Evolutionary conservation across 2,329 filamentous ascomycete genomes (phyloP).

Genomic region (Neofusicoccum cordaticola): DNA sequence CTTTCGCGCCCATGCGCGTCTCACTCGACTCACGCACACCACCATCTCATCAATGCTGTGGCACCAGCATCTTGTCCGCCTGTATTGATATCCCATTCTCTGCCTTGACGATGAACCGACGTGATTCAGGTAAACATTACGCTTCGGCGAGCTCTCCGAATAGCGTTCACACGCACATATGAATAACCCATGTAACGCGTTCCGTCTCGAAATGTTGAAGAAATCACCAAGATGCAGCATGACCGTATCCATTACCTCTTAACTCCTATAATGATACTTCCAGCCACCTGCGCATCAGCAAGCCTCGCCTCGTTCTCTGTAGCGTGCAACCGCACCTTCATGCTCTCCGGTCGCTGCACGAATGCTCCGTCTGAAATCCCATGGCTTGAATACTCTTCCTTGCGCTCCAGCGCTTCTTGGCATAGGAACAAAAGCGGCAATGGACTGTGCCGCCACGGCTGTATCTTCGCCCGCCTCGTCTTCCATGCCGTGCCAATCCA

Average conservation of each 20-base stretch:
- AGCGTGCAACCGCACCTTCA: neutral
- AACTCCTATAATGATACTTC: no score
- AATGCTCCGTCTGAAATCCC: neutral
- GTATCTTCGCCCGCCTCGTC: neutral
- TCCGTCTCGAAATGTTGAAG: no score
- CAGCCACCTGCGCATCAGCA: no score
- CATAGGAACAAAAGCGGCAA: neutral
- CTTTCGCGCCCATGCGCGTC: neutral
- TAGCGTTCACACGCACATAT: no score
- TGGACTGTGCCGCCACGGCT: neutral
- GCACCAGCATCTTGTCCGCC: neutral
- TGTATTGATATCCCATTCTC: neutral
- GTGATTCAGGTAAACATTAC: no score
- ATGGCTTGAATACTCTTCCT: neutral
- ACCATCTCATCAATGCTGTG: neutral
- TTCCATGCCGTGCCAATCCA: neutral
- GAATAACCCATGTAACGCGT: no score
- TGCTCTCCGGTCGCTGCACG: neutral
- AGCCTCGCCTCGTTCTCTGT: no score
- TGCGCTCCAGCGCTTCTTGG: no score
- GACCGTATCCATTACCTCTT: no score
- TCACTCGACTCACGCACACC: neutral
- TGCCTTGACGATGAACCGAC: no score
- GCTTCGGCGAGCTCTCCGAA: no score
- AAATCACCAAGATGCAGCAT: no score